Evolutionary conservation across 2,329 filamentous ascomycete genomes (phyloP).

Genomic region (Geosmithia flava): DNA sequence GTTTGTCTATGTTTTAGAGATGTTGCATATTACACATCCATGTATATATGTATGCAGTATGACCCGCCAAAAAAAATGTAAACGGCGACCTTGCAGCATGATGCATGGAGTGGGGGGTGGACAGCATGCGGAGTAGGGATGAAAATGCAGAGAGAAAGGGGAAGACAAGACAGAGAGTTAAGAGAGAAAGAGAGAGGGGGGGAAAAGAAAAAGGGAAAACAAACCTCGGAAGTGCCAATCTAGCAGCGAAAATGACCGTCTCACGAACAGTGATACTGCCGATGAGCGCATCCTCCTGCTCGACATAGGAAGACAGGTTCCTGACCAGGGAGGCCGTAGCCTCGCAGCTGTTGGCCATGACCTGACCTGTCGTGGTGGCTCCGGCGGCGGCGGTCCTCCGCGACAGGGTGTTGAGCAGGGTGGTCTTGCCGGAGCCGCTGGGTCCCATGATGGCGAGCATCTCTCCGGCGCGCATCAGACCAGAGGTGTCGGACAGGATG

Average conservation of each 20-base stretch:
- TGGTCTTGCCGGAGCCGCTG: constrained; percentile 65
- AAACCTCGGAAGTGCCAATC: constrained; percentile 33
- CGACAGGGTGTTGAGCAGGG: constrained; percentile 69
- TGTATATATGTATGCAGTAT: neutral
- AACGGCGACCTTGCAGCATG: neutral
- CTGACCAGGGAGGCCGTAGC: constrained; percentile 45
- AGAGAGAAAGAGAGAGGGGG: too few species aligned
- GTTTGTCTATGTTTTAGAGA: neutral
- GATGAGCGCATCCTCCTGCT: constrained; percentile 78
- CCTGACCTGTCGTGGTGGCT: constrained; percentile 32
- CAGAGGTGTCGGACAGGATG: constrained; percentile 6
- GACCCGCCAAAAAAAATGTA: too few species aligned
- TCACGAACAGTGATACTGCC: constrained; percentile 71
- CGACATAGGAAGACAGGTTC: constrained; percentile 63
- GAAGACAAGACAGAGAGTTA: too few species aligned
- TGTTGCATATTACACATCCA: neutral
- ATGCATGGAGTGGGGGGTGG: too few species aligned
- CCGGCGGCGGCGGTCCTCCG: constrained; percentile 35
- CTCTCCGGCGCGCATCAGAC: constrained; percentile 37
- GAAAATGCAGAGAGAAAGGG: too few species aligned
- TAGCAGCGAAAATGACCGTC: constrained; percentile 66
- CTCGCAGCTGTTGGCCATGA: constrained; percentile 46
- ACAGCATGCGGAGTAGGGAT: too few species aligned
- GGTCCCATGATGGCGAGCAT: constrained; percentile 76
- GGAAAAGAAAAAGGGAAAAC: neutral